Percentiles rank a stretch among this genome's conserved stretches.
Conservation (phyloP, 768 basidiomycete genomes). For the Boletus rufocinnamomeus region DNA sequence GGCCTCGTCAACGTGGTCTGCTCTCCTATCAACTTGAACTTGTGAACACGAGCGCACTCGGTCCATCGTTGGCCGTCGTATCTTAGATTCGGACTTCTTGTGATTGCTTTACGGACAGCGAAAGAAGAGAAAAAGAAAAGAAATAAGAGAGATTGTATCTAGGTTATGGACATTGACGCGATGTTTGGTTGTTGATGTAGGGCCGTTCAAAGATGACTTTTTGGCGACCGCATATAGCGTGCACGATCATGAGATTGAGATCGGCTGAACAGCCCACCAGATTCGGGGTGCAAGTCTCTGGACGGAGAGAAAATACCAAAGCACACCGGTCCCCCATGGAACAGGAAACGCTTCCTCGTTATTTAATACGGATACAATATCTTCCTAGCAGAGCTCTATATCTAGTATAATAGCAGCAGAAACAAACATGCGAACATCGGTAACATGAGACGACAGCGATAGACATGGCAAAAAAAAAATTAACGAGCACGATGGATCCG, state of each 20-base stretch:
- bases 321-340: neutral
- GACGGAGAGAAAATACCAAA: neutral
- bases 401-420: conserved; percentile 4
- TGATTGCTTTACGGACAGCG: neutral
- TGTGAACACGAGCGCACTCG: neutral
- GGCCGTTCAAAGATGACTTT: neutral
- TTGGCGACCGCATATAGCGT: no score
- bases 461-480: conserved; percentile 1
- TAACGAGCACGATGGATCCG: neutral
- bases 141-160: neutral
- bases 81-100: conserved; percentile 1
- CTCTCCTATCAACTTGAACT: conserved; percentile 4
- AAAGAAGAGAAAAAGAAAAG: neutral
- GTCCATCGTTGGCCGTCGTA: neutral
- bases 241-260: no score
- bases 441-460: conserved; percentile 1
- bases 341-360: neutral
- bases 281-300: no score
- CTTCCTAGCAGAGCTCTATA: conserved; percentile 8
- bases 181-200: neutral
- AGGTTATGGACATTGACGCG: neutral
- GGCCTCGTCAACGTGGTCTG: conserved; percentile 5
- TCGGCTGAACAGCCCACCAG: no score
- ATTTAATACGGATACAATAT: conserved; percentile 17
- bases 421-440: conserved; percentile 6